phyloP scores from a whole-genome alignment of 148 eudicot species.

The Rhododendron mucronatum region DNA sequence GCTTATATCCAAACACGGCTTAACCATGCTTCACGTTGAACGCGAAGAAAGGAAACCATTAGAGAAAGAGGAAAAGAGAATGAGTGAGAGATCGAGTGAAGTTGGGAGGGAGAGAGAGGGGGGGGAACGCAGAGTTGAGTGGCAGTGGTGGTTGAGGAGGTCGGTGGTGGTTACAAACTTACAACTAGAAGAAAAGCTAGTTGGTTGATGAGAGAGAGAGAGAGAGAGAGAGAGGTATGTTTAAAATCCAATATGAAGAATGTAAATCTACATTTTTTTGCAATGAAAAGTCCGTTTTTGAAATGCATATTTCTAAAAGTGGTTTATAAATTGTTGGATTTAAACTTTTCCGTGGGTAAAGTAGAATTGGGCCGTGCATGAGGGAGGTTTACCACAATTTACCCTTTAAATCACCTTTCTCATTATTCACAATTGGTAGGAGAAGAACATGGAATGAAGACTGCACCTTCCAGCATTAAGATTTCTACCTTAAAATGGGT shows the following conservation, averaged over 20 bases:
- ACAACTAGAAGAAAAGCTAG: not conserved
- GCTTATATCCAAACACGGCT: not conserved
- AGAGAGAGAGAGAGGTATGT: not conserved
- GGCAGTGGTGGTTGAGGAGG: not conserved
- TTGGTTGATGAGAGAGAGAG: too few relatives aligned
- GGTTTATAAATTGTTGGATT: not conserved
- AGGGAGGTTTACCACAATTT: not conserved
- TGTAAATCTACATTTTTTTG: not conserved
- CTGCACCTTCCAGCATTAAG: not conserved
- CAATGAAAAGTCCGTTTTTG: not conserved
- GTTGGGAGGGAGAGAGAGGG: not conserved
- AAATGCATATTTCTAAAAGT: not conserved
- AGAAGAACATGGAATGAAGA: not conserved
- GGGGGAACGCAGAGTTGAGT: not conserved
- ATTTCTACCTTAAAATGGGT: not conserved
- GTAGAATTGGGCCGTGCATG: not conserved
- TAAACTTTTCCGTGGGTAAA: not conserved
- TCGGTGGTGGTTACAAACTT: not conserved
- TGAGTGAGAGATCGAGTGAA: too few relatives aligned
- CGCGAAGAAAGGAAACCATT: not conserved
- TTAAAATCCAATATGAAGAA: too few relatives aligned
- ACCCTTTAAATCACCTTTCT: not conserved
- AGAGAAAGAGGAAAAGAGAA: not conserved
- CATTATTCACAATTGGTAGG: not conserved
- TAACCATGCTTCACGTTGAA: not conserved